A percentile compares a stretch with the other conserved stretches of the same genome.
These are phyloP conservation scores for Labyrinthula sp. DNA, from an alignment of 352 stramenopile species.

Conservation along the genomic window DNA sequence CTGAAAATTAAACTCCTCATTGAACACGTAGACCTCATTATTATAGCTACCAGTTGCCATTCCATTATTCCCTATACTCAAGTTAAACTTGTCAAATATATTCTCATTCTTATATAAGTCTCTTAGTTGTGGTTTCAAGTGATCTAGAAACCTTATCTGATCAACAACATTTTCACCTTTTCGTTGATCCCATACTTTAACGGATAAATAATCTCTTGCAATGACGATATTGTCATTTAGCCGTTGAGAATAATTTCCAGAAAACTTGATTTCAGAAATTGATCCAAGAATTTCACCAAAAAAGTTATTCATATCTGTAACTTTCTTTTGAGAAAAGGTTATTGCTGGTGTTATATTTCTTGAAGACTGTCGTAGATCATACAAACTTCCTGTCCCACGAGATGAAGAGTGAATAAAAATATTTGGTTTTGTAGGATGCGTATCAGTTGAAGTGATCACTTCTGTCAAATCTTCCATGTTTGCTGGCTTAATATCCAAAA, in stretches of 20 bases:
- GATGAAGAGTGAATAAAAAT: slow-evolving; percentile 82
- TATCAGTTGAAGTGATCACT: slow-evolving; percentile 76
- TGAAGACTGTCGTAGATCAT: slow-evolving; percentile 64
- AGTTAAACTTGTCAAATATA: slow-evolving; percentile 94
- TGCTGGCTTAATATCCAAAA: slow-evolving; percentile 82
- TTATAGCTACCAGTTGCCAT: slow-evolving; percentile 80
- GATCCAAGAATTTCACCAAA: slow-evolving; percentile 85
- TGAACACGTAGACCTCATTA: no score
- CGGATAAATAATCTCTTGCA: slow-evolving; percentile 72
- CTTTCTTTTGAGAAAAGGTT: slow-evolving; percentile 6
- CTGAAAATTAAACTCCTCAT: no score
- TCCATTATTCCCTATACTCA: slow-evolving; percentile 58
- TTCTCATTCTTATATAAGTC: slow-evolving; percentile 82
- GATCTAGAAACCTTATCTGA: slow-evolving; percentile 74
- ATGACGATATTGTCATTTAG: no score
- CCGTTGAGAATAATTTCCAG: slow-evolving; percentile 72
- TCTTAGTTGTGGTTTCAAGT: slow-evolving; percentile 55
- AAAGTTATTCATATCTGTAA: slow-evolving; percentile 41
- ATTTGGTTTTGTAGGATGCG: slow-evolving; percentile 72
- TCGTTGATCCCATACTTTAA: slow-evolving; percentile 86
- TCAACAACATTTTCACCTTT: slow-evolving; percentile 70
- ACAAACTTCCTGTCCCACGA: slow-evolving; percentile 65
- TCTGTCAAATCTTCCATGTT: slow-evolving; percentile 91
- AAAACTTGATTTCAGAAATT: slow-evolving; percentile 78
- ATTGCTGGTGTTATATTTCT: slow-evolving; percentile 52